Conservation (phyloP, 208 protist species). For the Crithidia thermophila region DNA sequence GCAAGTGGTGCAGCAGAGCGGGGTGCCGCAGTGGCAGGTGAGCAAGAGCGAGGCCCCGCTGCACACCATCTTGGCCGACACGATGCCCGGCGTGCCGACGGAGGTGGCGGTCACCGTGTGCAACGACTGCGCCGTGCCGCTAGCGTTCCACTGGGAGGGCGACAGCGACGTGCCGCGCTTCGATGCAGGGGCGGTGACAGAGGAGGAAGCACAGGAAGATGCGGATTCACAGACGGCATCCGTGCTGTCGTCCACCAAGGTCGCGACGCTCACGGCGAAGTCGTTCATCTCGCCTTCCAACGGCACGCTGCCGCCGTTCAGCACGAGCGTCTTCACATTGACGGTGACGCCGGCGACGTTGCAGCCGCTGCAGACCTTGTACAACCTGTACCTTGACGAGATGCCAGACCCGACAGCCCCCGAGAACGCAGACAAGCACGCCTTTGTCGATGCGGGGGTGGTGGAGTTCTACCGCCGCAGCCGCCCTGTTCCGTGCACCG, state of each 20-base stretch:
- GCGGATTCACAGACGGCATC: background rate
- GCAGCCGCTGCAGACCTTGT: slow-evolving; percentile 39
- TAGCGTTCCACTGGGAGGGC: slow-evolving; percentile 66
- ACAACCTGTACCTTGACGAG: slow-evolving; percentile 76
- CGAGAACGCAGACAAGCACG: slow-evolving; percentile 19
- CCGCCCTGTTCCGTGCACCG: slow-evolving; percentile 22
- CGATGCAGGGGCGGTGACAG: background rate
- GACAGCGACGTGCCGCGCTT: slow-evolving; percentile 17
- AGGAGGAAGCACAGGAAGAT: background rate
- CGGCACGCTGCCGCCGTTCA: slow-evolving; percentile 25
- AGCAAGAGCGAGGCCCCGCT: slow-evolving; percentile 31
- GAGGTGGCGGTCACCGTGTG: slow-evolving; percentile 51
- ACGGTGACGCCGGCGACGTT: slow-evolving; percentile 26
- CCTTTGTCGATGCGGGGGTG: slow-evolving; percentile 30
- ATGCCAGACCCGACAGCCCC: slow-evolving; percentile 52
- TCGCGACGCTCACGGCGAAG: slow-evolving; percentile 13
- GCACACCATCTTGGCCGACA: slow-evolving; percentile 59
- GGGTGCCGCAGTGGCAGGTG: slow-evolving; percentile 39
- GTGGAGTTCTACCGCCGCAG: slow-evolving; percentile 31
- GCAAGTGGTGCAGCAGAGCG: slow-evolving; percentile 39
- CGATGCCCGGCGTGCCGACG: slow-evolving; percentile 57
- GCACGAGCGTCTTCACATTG: slow-evolving; percentile 27
- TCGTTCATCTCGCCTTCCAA: slow-evolving; percentile 19
- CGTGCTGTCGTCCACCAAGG: background rate
- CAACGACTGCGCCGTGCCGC: slow-evolving; percentile 65